These are phyloP conservation scores for Populus pruinosa DNA, from an alignment of 345 rosid genomes.

Conservation along the genomic window DNA sequence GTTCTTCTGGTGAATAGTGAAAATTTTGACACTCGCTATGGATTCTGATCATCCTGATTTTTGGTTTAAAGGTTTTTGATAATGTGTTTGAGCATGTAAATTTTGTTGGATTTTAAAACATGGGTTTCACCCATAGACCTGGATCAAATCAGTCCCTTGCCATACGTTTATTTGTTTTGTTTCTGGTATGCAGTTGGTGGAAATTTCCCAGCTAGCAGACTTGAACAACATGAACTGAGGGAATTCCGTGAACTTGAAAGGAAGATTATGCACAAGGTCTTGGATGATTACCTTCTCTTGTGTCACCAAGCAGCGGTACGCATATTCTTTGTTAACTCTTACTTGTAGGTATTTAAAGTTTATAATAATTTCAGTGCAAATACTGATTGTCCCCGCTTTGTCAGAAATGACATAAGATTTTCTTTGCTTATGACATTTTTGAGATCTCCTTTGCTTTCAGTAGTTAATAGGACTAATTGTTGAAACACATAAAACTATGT, in stretches of 20 bases:
- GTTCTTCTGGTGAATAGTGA: neutral
- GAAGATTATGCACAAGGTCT: constrained; percentile 41
- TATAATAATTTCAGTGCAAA: neutral
- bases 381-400: neutral
- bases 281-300: constrained; percentile 57
- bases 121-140: neutral
- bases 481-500: neutral
- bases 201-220: constrained; percentile 50
- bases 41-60: neutral
- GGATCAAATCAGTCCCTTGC: neutral
- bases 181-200: constrained; percentile 55
- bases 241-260: constrained; percentile 59
- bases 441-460: neutral
- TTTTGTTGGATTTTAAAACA: neutral
- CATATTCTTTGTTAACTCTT: neutral
- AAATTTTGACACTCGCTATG: neutral
- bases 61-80: neutral
- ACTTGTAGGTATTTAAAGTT: neutral
- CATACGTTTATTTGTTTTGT: neutral
- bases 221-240: constrained; percentile 52
- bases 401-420: neutral
- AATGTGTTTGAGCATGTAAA: neutral
- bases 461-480: neutral
- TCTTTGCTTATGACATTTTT: neutral
- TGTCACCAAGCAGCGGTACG: constrained; percentile 66